Percentiles rank a stretch among this genome's conserved stretches.
Conservation (phyloP, 2,329 filamentous ascomycete species). For the Leptographium radiaticola region DNA sequence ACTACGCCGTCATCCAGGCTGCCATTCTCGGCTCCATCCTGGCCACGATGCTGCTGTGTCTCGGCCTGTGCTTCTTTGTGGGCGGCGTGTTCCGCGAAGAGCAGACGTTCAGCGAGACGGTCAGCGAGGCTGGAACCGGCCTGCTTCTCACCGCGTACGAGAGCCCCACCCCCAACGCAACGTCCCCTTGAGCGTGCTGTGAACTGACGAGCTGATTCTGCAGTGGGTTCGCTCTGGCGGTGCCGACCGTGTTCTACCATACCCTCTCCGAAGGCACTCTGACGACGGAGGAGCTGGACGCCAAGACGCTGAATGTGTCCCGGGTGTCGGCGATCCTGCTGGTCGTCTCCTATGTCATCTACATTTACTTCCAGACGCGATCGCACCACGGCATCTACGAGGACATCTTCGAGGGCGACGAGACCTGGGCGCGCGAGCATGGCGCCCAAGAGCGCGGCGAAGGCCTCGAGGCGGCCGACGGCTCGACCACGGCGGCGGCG, state of each 20-base stretch:
- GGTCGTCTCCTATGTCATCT: slow-evolving; percentile 54
- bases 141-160: slow-evolving; percentile 66
- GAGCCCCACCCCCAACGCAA: slow-evolving; percentile 3
- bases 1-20: slow-evolving; percentile 64
- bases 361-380: slow-evolving; percentile 59
- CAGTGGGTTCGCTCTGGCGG: slow-evolving; percentile 35
- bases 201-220: background rate
- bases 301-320: slow-evolving; percentile 51
- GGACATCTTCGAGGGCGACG: slow-evolving; percentile 58
- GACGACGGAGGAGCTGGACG: slow-evolving; percentile 26
- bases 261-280: slow-evolving; percentile 22
- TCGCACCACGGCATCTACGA: slow-evolving; percentile 69
- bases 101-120: slow-evolving; percentile 58
- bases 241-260: slow-evolving; percentile 43
- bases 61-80: slow-evolving; percentile 69
- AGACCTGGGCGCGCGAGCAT: slow-evolving; percentile 21
- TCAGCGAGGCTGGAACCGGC: slow-evolving; percentile 69
- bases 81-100: slow-evolving; percentile 57
- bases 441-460: slow-evolving; percentile 41
- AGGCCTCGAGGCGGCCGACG: slow-evolving; percentile 43
- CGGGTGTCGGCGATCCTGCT: slow-evolving; percentile 59
- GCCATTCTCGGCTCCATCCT: slow-evolving; percentile 75
- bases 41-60: slow-evolving; percentile 67
- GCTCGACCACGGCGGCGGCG: slow-evolving; percentile 20
- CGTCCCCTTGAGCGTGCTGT: background rate